Evolutionary conservation across 2,329 filamentous ascomycete species (phyloP).

Genomic region (Ampelomyces quisqualis): DNA sequence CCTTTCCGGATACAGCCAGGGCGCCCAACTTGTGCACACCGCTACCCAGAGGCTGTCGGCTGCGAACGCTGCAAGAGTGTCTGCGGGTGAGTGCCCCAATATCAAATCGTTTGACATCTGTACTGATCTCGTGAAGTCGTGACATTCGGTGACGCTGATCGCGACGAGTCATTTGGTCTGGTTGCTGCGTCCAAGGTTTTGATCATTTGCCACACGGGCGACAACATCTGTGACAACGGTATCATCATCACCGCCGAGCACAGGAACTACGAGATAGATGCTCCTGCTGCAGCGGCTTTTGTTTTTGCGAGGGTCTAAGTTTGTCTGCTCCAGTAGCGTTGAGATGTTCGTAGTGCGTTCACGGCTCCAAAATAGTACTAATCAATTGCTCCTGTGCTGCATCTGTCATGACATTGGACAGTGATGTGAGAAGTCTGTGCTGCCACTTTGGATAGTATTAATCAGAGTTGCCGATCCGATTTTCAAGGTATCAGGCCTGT

Average conservation of each 20-base stretch:
- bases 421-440: no score
- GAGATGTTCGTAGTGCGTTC: no score
- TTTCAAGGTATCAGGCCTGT: constrained; percentile 21
- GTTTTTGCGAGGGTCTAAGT: constrained; percentile 19
- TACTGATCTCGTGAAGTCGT: constrained; percentile 22
- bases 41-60: constrained; percentile 40
- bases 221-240: constrained; percentile 38
- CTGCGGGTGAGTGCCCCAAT: constrained; percentile 14
- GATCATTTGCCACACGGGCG: constrained; percentile 41
- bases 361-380: no score
- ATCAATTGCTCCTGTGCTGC: no score
- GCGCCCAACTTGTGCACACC: constrained; percentile 49
- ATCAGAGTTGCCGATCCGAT: no score
- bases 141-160: constrained; percentile 43
- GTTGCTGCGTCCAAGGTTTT: constrained; percentile 33
- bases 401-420: no score
- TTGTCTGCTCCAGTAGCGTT: no score
- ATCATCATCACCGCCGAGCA: constrained; percentile 28
- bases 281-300: constrained; percentile 25
- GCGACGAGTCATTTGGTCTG: constrained; percentile 32
- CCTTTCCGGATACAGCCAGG: constrained; percentile 40
- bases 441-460: no score
- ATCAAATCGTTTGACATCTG: neutral
- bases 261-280: constrained; percentile 29
- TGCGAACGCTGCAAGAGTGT: constrained; percentile 21